These are phyloP conservation scores for Podaxis sp. DNA, from an alignment of 768 basidiomycete genomes.

Conservation along the genomic window DNA sequence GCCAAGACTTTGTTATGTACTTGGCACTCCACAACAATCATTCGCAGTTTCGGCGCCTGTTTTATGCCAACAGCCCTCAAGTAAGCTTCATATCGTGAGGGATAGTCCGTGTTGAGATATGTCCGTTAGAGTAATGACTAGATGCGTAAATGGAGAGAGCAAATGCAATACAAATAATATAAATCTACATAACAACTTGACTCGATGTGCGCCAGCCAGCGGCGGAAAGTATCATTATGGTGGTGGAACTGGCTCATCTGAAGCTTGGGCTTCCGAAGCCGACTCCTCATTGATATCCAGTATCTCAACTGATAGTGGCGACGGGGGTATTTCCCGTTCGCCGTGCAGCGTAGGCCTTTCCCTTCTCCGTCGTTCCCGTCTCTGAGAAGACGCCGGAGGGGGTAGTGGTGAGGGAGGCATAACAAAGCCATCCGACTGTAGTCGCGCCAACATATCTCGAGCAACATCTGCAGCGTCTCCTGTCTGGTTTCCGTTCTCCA, in stretches of 20 bases:
- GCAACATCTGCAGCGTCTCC: conserved; percentile 61
- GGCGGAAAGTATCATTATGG: background rate
- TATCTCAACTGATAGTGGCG: conserved; percentile 34
- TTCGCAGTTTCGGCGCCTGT: background rate
- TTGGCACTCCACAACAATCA: background rate
- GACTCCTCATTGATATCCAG: conserved; percentile 26
- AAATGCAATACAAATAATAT: conserved; percentile 19
- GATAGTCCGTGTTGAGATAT: background rate
- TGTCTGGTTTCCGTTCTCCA: conserved; percentile 32
- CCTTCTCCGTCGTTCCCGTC: conserved; percentile 38
- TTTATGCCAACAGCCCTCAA: background rate
- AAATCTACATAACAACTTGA: conserved; percentile 15
- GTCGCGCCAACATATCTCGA: conserved; percentile 70
- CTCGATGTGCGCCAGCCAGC: conserved; percentile 1
- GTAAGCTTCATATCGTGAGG: background rate
- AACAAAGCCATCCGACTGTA: conserved; percentile 71
- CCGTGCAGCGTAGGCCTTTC: conserved; percentile 23
- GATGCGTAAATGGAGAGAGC: conserved; percentile 8
- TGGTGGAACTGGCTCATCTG: conserved; percentile 4
- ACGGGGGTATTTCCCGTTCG: conserved; percentile 30
- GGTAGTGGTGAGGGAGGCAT: conserved; percentile 51
- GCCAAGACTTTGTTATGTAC: background rate
- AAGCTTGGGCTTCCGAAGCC: conserved; percentile 18
- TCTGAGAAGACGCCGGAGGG: conserved; percentile 35
- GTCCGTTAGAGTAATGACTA: conserved; percentile 4